Conservation (phyloP, 2,329 filamentous ascomycete genomes). For the Emmonsiellopsis sp. region DNA sequence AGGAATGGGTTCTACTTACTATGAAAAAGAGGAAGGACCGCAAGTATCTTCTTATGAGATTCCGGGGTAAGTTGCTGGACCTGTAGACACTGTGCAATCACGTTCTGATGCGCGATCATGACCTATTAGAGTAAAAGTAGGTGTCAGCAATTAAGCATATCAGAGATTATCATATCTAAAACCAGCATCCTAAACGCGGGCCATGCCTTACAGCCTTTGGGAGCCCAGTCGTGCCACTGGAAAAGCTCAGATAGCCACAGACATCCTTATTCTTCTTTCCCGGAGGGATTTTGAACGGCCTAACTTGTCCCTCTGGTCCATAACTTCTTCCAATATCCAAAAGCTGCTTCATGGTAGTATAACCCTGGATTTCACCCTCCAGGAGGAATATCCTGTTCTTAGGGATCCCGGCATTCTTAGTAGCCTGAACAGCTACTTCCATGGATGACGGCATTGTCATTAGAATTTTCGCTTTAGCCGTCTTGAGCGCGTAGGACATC, state of each 20-base stretch:
- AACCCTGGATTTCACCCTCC: conserved; percentile 45
- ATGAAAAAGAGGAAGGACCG: conserved; percentile 53
- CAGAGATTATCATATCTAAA: not conserved
- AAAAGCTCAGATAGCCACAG: conserved; percentile 46
- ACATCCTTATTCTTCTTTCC: conserved; percentile 50
- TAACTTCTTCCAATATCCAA: conserved; percentile 23
- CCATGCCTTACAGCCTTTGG: conserved; percentile 34
- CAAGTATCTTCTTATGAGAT: conserved; percentile 44
- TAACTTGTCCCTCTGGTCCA: conserved; percentile 36
- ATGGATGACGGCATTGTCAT: conserved; percentile 49
- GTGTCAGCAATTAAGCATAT: conserved; percentile 1
- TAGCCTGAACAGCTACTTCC: conserved; percentile 46
- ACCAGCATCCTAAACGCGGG: not conserved
- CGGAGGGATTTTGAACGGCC: conserved; percentile 40
- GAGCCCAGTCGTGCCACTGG: conserved; percentile 41
- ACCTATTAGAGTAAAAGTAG: conserved; percentile 22
- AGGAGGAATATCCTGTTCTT: conserved; percentile 48
- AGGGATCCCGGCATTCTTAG: conserved; percentile 45
- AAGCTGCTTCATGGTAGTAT: conserved; percentile 33
- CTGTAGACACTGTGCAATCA: conserved; percentile 54
- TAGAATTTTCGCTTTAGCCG: conserved; percentile 47
- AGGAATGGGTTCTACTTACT: conserved; percentile 19
- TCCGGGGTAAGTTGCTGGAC: conserved; percentile 44
- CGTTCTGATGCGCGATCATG: conserved; percentile 47
- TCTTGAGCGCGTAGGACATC: conserved; percentile 56